Evolutionary conservation across 805 yeast genomes (phyloP).

Genomic region (Cyberlindnera galapagoensis): DNA sequence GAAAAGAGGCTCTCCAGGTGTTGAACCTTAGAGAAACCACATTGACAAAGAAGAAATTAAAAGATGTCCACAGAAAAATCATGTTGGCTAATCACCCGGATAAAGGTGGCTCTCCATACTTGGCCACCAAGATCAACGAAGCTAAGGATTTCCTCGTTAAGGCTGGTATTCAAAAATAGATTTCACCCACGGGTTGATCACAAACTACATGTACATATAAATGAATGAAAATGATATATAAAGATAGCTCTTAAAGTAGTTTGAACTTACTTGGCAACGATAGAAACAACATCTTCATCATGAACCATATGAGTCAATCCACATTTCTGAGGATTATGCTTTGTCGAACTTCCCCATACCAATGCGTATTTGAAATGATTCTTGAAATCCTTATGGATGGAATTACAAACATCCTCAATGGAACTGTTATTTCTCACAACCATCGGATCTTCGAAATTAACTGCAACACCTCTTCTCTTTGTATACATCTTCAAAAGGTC

Average conservation of each 20-base stretch:
- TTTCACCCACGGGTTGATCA: too few relatives aligned
- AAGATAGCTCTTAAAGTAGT: not conserved
- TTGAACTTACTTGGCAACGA: slow-evolving; percentile 74
- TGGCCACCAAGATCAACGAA: slow-evolving; percentile 90
- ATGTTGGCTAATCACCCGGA: slow-evolving; percentile 93
- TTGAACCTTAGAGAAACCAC: slow-evolving; percentile 67
- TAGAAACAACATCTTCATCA: slow-evolving; percentile 92
- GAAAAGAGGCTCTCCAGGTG: slow-evolving; percentile 83
- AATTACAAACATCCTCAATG: slow-evolving; percentile 82
- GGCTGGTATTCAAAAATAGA: slow-evolving; percentile 27
- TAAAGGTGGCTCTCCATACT: slow-evolving; percentile 83
- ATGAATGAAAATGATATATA: slow-evolving; percentile 2
- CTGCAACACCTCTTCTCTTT: slow-evolving; percentile 75
- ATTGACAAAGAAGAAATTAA: slow-evolving; percentile 55
- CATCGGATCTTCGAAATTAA: slow-evolving; percentile 83
- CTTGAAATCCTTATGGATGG: slow-evolving; percentile 89
- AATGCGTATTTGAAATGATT: slow-evolving; percentile 88
- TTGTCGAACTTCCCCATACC: slow-evolving; percentile 95
- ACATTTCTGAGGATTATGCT: slow-evolving; percentile 95
- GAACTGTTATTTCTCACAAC: slow-evolving; percentile 79
- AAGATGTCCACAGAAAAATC: slow-evolving; percentile 74
- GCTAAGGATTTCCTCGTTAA: slow-evolving; percentile 78
- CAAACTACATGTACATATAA: slow-evolving; percentile 1
- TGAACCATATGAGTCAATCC: slow-evolving; percentile 77
- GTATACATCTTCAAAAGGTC: slow-evolving; percentile 78